phyloP scores from a whole-genome alignment of 1,284 basidiomycete species.

The Cystobasidium sp. region DNA sequence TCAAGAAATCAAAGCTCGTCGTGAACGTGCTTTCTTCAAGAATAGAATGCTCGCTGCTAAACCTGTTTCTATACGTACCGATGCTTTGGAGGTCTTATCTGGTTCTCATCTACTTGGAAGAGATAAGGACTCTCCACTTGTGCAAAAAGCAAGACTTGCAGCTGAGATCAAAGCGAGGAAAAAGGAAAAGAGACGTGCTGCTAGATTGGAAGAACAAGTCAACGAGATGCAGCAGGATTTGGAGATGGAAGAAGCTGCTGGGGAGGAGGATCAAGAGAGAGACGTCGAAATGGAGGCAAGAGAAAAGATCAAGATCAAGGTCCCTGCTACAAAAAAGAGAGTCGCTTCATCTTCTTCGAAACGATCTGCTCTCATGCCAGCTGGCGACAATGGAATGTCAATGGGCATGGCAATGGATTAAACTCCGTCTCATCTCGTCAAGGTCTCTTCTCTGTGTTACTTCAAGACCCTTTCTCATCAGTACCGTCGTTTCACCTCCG shows the following conservation, averaged over 20 bases:
- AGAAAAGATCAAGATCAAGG: conserved; percentile 49
- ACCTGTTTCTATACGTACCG: conserved; percentile 47
- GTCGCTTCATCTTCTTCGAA: not conserved
- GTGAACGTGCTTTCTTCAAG: conserved; percentile 98
- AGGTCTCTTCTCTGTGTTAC: too few relatives aligned
- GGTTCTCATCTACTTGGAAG: conserved; percentile 50
- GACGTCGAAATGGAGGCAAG: conserved; percentile 45
- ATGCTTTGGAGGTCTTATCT: conserved; percentile 52
- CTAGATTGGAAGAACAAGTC: conserved; percentile 41
- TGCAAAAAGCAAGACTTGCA: conserved; percentile 50
- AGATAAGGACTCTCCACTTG: conserved; percentile 45
- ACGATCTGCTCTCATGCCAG: conserved; percentile 39
- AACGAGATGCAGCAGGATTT: conserved; percentile 46
- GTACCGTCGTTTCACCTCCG: not conserved
- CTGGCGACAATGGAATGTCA: conserved; percentile 32
- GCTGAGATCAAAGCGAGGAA: conserved; percentile 48
- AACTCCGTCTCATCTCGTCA: not conserved
- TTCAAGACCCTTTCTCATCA: not conserved
- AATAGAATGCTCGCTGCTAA: conserved; percentile 61
- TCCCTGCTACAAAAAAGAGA: conserved; percentile 44
- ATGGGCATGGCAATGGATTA: conserved; percentile 41
- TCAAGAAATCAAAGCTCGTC: conserved; percentile 84
- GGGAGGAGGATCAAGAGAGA: conserved; percentile 46
- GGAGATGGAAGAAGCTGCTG: conserved; percentile 49
- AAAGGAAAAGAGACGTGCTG: conserved; percentile 48